These are phyloP conservation scores for Venturia nashicola DNA, from an alignment of 2,329 filamentous ascomycete genomes.

Conservation along the genomic window DNA sequence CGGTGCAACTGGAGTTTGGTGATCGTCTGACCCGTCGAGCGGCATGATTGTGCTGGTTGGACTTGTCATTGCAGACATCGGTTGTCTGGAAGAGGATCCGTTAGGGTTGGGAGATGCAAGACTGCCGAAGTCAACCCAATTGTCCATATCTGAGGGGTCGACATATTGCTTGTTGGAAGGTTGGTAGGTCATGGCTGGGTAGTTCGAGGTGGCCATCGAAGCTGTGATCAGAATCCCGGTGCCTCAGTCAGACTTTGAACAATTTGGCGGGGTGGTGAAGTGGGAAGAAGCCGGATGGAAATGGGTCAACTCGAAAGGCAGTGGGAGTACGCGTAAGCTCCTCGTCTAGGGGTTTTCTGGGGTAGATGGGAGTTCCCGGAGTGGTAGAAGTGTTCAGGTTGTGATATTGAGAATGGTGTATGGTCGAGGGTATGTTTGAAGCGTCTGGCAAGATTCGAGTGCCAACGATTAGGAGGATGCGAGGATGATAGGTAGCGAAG, in stretches of 20 bases:
- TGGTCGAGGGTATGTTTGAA: neutral
- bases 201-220: conserved; percentile 25
- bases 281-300: neutral
- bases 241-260: conserved; percentile 1
- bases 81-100: conserved; percentile 37
- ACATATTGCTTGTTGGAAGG: conserved; percentile 21
- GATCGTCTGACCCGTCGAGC: conserved; percentile 31
- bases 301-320: neutral
- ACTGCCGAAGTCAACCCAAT: conserved; percentile 44
- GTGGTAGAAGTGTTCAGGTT: neutral
- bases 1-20: conserved; percentile 58
- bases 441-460: neutral
- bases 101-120: conserved; percentile 48
- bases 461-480: neutral
- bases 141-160: conserved; percentile 25
- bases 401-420: neutral
- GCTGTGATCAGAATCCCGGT: conserved; percentile 15
- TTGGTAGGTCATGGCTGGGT: conserved; percentile 11
- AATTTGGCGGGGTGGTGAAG: neutral
- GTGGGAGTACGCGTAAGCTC: neutral
- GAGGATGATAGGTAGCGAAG: neutral
- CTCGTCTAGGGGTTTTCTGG: neutral
- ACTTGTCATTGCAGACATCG: conserved; percentile 39
- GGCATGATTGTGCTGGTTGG: conserved; percentile 42
- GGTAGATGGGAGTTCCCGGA: neutral